Evolutionary conservation across 2,329 filamentous ascomycete species (phyloP), one percentile per base, ranked within the genome.

Genomic region (Paramyrothecium roridum): DNA sequence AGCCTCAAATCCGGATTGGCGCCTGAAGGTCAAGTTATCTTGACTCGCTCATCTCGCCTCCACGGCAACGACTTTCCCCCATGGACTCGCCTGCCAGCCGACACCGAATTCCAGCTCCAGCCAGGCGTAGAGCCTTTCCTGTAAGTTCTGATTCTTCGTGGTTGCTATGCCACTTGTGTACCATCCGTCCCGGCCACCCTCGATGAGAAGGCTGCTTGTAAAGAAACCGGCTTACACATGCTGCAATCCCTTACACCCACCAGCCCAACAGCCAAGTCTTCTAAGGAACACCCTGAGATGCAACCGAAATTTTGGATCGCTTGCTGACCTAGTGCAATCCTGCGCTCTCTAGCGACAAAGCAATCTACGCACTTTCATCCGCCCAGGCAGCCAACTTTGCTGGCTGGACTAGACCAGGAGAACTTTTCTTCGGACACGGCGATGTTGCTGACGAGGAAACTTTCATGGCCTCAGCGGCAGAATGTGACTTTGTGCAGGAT

Each of bases 401-500:
- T 52, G 88, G 86, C 45, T 99, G 95, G 95, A 88, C 87, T 69
- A 84, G 91, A 37, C 90, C 93, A 1, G 65, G 69, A 17, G 86
- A 96, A 55, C 79, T 92, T 21, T 74, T 89, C 40, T 23, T 16
- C 21, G 17, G 26, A 8, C 48, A 51, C 7, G 43, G 56, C 11
- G 47, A 56, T 8, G 53, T 67, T 64, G 59, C 59, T 37, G 67
- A 67, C 3, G 80, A 66, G 21, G 63, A 70, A 16, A 55, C 78
- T 16, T 74, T 82, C 12, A 90, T 90, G 85, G 71, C 75, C 49
- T 76, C 81, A 17, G 72, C 74, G 8, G 73, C 79, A 10, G 80
- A 82, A 16, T 85, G 90, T 58, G 93, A 99, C 71, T 81, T 99
- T 8, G 92, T 97, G 3, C 95, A 99, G 72, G 95, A 99, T 71